A percentile compares a stretch with the other conserved stretches of the same genome.
Evolutionary conservation across 2,329 filamentous ascomycete genomes (phyloP).

Genomic region (Trichoderma atroviride): DNA sequence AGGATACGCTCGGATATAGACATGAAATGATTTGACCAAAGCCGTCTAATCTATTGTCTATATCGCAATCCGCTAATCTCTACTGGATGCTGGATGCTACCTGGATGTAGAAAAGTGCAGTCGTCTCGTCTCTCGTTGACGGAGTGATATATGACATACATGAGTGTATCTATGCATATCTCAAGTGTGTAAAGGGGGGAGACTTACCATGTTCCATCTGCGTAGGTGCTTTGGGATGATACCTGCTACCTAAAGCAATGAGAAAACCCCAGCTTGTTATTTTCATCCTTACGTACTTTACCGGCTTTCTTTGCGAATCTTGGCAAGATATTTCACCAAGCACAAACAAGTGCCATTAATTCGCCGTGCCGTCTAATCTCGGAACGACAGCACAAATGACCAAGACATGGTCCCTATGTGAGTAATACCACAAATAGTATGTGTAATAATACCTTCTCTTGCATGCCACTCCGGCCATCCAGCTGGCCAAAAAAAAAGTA

Average conservation of each 20-base stretch:
- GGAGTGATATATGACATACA: background rate
- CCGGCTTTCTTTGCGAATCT: background rate
- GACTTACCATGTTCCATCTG: background rate
- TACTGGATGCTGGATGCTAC: background rate
- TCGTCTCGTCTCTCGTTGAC: background rate
- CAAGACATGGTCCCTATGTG: background rate
- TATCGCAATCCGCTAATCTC: background rate
- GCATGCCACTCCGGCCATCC: background rate
- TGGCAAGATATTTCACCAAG: background rate
- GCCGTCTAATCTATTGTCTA: background rate
- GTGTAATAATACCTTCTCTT: background rate
- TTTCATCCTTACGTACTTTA: background rate
- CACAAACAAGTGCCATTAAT: background rate
- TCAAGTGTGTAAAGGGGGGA: background rate
- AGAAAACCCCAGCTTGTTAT: background rate
- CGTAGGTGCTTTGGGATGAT: no score
- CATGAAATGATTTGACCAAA: background rate
- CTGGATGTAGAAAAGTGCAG: background rate
- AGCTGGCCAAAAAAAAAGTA: background rate
- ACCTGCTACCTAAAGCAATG: no score
- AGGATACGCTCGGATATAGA: background rate
- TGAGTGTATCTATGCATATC: background rate
- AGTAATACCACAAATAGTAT: background rate
- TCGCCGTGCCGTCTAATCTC: conserved; percentile 2
- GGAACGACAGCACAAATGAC: background rate